phyloP scores from a whole-genome alignment of 2,329 filamentous ascomycete species.

The Neurospora sp. region DNA sequence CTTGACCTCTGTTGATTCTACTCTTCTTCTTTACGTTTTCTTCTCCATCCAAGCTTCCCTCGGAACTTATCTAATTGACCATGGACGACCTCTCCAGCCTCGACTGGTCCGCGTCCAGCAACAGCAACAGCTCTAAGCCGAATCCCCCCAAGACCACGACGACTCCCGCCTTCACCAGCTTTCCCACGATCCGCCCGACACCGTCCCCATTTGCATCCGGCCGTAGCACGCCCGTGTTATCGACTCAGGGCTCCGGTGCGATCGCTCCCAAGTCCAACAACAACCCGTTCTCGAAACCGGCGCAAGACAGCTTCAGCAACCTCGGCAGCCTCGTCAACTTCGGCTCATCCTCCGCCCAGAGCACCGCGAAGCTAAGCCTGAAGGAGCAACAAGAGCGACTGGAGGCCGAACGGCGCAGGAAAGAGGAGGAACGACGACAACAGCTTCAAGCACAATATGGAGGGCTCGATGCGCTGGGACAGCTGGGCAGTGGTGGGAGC shows the following conservation, averaged over 20 bases:
- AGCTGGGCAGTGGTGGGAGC: constrained; percentile 29
- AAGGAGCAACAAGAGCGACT: constrained; percentile 66
- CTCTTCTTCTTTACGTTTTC: neutral
- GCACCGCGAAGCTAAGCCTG: constrained; percentile 62
- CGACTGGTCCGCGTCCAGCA: constrained; percentile 42
- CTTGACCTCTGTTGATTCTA: neutral
- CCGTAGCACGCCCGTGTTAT: constrained; percentile 43
- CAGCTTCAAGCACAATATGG: constrained; percentile 72
- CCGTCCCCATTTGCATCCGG: constrained; percentile 47
- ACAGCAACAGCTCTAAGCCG: constrained; percentile 28
- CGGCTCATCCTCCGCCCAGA: constrained; percentile 45
- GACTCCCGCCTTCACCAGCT: constrained; percentile 30
- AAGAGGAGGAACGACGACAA: constrained; percentile 64
- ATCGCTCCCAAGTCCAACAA: constrained; percentile 29
- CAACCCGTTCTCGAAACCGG: constrained; percentile 33
- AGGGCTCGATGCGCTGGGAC: constrained; percentile 16
- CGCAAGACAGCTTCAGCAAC: constrained; percentile 69
- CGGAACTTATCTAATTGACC: neutral
- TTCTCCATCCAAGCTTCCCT: neutral
- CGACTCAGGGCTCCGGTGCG: constrained; percentile 36
- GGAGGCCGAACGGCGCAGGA: constrained; percentile 55
- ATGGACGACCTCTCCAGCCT: constrained; percentile 57
- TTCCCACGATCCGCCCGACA: constrained; percentile 42
- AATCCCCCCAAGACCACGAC: constrained; percentile 23
- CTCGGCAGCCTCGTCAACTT: constrained; percentile 63